Evolutionary conservation across 192 early-diverging fungal species (phyloP), one percentile per base, ranked within the genome.

Genomic region (Rhizophlyctis rosea): DNA sequence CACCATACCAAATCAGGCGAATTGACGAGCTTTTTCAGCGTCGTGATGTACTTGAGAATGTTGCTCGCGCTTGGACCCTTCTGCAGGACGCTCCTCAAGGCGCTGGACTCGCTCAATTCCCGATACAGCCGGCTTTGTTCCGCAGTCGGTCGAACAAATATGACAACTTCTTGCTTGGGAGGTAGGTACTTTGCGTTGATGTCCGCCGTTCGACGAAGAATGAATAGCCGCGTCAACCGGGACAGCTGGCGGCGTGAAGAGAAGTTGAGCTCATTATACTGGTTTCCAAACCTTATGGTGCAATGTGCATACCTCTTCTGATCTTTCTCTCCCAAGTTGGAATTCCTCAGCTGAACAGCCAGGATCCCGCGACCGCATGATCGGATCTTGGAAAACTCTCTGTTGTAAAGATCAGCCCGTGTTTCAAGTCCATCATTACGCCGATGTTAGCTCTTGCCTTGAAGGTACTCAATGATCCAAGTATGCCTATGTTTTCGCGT

Each of bases 161-260:
- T 50, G 4, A 86, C 77, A 23, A 79, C 18, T 36, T 87, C 83
- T 9, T 74, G 69, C 71, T 88, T 88, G 0, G 76, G 70, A 28
- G 83, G 86, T 24, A 89, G 65, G 50, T 81, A 84, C 58, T 74
- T 59, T 0, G 72, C 64, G 54, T 75, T 85, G 3, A 78, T 47
- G 23, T 72, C 71, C 32, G 29, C 61, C 0, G 86, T 87, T 14
- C 88, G 78, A 11, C 88, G 67, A 35, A 89, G 66, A 30, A 88
- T 75, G 52, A 89, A 88, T n/a, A 51, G 60, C 14, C 60, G 48
- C 7, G 81, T 83, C 33, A 82, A 27, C 4, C 72, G 16, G 1
- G 33, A n/a, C 14, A 72, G 58, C 39, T 44, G 39, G 9, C n/a
- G n/a, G n/a, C n/a, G n/a, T n/a, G n/a, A n/a, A n/a, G n/a, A n/a